Base-by-base conservation (phyloP, 148 eudicot genomes). In the Pharnaceum exiguum region DNA sequence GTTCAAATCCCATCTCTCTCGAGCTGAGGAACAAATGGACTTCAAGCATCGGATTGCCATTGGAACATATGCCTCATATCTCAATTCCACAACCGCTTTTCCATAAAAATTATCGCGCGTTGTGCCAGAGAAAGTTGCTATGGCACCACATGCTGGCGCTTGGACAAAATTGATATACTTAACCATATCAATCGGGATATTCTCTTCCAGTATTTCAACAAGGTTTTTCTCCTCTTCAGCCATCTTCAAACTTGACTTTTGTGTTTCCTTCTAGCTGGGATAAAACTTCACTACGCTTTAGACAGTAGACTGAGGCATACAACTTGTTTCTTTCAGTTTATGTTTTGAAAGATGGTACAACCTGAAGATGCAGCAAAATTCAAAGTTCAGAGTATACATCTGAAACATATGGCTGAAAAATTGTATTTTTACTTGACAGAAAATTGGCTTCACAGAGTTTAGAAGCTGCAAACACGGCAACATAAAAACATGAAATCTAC, bases 61-160 rank as follows among this genome's bases (percentile, higher is more conserved):
- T 5, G 95, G 86, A 15, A 82, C 78, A 31, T 90, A 90, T 10
- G 97, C 91, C 72, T 90, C 97, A 21, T 90, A 90, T 44, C 95
- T 74, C n/a, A 90, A 77, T 77, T 90, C 97, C 36, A 82, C 15
- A 13, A 90, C 97, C 0, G 70, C 62, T 48, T 86, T 87, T 5
- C 88, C 89, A 19, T 84, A 79, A 58, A 90, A 90, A 9, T 83
- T 84, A 70, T 90, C 93, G 1, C 95, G 93, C 0, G 97, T 87
- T 3, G 93, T 90, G 57, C 97, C 97, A 17, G 83, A 78, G 75
- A 90, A 90, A 26, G 97, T 90, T 11, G 95, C 68, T 9, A 87
- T 77, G 57, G 95, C 95, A 28, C 95, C 95, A 54, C 95, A 87
- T 21, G 64, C 58, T 10, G 95, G 95, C 23, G 89, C 71, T 7